Conservation (phyloP, 2,329 filamentous ascomycete genomes). For the Aspergillus pseudotamarii region DNA sequence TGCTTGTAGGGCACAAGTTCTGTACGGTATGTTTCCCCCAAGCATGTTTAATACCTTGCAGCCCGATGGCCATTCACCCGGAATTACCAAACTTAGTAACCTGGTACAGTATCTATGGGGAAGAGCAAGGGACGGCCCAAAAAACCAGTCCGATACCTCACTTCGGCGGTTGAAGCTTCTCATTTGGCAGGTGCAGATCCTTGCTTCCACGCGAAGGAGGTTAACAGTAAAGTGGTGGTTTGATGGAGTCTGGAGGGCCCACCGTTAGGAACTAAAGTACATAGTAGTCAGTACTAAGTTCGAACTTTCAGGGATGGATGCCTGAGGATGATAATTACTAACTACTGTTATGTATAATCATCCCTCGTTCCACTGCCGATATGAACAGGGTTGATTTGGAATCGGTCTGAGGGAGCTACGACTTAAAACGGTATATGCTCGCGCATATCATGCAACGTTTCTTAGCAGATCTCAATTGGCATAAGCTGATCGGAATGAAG, state of each 20-base stretch:
- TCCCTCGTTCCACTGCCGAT: not conserved
- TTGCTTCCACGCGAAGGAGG: slow-evolving; percentile 23
- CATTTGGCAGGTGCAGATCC: slow-evolving; percentile 18
- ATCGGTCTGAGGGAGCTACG: not conserved
- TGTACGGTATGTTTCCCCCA: too few species aligned
- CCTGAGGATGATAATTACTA: not conserved
- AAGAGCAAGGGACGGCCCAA: not conserved
- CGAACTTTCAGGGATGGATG: not conserved
- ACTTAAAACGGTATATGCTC: not conserved
- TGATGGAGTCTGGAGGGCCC: not conserved
- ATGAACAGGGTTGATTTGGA: not conserved
- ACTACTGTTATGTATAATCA: not conserved
- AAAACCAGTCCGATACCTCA: not conserved
- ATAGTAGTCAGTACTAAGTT: not conserved
- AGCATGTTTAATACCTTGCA: not conserved
- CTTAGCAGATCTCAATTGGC: slow-evolving; percentile 5
- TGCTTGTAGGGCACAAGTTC: not conserved
- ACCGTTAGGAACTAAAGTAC: not conserved
- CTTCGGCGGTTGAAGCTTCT: not conserved
- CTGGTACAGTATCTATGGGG: not conserved
- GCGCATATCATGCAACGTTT: not conserved
- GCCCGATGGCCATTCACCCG: too few species aligned
- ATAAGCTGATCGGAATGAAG: slow-evolving; percentile 5
- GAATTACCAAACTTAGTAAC: too few species aligned
- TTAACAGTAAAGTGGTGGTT: not conserved